Conservation (phyloP, 768 basidiomycete species). For the Macrolepiota dolichaula region DNA sequence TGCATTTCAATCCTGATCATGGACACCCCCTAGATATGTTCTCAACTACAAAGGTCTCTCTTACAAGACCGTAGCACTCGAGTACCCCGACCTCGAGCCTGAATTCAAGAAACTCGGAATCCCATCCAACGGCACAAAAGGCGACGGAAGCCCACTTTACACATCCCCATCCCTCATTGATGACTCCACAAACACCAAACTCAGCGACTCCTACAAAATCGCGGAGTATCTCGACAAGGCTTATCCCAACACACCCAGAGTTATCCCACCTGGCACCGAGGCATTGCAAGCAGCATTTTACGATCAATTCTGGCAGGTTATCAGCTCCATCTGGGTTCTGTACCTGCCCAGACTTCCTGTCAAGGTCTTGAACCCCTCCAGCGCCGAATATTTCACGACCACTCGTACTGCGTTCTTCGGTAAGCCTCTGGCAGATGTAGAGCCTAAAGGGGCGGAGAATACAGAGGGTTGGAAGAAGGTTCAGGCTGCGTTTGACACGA, state of each 20-base stretch:
- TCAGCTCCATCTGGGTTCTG: slow-evolving; percentile 16
- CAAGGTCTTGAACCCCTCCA: slow-evolving; percentile 18
- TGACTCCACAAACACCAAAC: slow-evolving; percentile 29
- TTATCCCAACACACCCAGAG: slow-evolving; percentile 35
- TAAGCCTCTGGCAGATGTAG: slow-evolving; percentile 30
- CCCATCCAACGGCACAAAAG: slow-evolving; percentile 26
- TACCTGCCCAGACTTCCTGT: slow-evolving; percentile 3
- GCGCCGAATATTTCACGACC: slow-evolving; percentile 29
- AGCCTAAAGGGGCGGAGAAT: slow-evolving; percentile 26
- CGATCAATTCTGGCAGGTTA: slow-evolving; percentile 15
- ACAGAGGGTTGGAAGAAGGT: slow-evolving; percentile 35
- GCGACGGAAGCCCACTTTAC: slow-evolving; percentile 32
- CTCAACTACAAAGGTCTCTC: slow-evolving; percentile 34
- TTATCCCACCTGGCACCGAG: slow-evolving; percentile 29
- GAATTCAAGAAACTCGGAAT: slow-evolving; percentile 33
- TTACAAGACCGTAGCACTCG: slow-evolving; percentile 49
- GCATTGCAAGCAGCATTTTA: slow-evolving; percentile 38
- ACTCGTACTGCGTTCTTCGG: slow-evolving; percentile 33
- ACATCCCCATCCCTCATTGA: slow-evolving; percentile 52
- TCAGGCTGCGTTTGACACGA: slow-evolving; percentile 25
- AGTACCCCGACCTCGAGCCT: slow-evolving; percentile 45
- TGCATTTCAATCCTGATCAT: not conserved
- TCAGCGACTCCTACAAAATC: slow-evolving; percentile 44
- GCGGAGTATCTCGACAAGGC: slow-evolving; percentile 47
- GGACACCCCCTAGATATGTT: slow-evolving; percentile 20